Evolutionary conservation across 2,329 filamentous ascomycete genomes (phyloP), one percentile per base, ranked within the genome.

Genomic region (Septoria petroselini): DNA sequence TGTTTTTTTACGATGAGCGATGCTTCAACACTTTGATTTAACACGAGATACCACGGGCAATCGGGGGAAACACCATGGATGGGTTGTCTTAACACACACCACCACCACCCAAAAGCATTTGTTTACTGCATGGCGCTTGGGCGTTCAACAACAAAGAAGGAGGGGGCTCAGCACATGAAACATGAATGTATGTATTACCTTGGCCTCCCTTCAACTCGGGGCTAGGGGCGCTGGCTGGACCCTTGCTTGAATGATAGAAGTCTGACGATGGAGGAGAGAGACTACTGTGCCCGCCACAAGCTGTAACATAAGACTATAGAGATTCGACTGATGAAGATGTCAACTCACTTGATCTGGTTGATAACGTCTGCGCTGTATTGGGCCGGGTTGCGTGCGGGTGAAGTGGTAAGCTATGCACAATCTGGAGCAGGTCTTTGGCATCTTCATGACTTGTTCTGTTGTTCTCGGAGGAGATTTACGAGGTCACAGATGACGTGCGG

Each of bases 1-100:
- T 52, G 58, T 58, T 41, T 50, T 54, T 50, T 55, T 6, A 15
- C 5, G 30, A 57, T 41, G 53, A 54, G 51, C 44, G 44, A 57
- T 56, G 54, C 53, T 59, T 60, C 58, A 60, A 60, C 58, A 60
- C 54, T 57, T 52, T 27, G 23, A 55, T 59, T 45, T 54, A 21
- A 9, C 23, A 27, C 25, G 29, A 48, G 45, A 49, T 52, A 55
- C 52, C 52, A 50, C 47, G 33, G 23, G 9, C 9, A 27, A 5
- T 27, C 23, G 9, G 5, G 23, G 23, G 23, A 46, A 31, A 41
- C 30, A 25, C n/a, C n/a, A 27, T 27, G 30, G 40, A 33, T 21
- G 46, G 44, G 50, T 38, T 58, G 52, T 53, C 51, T 58, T 47
- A 58, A 52, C 57, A 58, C 56, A 38, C 19, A 52, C 54, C 53